Conservation (phyloP, 331 rosid genomes). For the Quercus lobata region DNA sequence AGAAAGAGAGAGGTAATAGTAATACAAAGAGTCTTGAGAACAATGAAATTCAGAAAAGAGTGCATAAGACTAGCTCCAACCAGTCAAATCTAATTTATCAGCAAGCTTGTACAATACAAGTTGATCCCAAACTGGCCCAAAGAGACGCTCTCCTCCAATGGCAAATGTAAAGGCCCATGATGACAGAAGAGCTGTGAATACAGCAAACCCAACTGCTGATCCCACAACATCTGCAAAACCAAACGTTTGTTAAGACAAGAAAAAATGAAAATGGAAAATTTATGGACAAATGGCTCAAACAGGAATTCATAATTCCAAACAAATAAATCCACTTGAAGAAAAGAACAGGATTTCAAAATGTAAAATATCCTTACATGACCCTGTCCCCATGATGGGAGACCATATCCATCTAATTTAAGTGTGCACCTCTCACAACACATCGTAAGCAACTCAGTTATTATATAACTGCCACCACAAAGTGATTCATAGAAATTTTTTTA, state of each 20-base stretch:
- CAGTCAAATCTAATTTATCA: conserved; percentile 67
- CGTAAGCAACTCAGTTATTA: not conserved
- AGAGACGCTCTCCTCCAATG: conserved; percentile 73
- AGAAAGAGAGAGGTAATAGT: not conserved
- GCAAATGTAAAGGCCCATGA: conserved; percentile 90
- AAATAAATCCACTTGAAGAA: not conserved
- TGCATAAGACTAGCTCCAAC: conserved; percentile 64
- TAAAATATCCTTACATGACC: not conserved
- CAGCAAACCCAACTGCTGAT: conserved; percentile 68
- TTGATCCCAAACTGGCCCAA: conserved; percentile 79
- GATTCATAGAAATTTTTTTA: not conserved
- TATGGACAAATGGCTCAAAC: not conserved
- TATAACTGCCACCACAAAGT: not conserved
- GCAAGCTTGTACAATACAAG: conserved; percentile 88
- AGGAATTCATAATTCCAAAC: not conserved
- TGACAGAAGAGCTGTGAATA: conserved; percentile 52
- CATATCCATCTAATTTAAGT: not conserved
- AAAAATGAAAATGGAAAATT: not conserved
- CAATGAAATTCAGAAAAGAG: conserved; percentile 5
- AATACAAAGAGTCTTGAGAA: not conserved
- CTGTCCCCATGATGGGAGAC: no score
- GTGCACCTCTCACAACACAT: not conserved
- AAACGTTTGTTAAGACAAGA: conserved; percentile 9
- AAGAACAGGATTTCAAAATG: not conserved
- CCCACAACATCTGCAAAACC: conserved; percentile 50